These are phyloP conservation scores for Clitopilus passeckerianus DNA, from an alignment of 768 basidiomycete species.

Conservation along the genomic window DNA sequence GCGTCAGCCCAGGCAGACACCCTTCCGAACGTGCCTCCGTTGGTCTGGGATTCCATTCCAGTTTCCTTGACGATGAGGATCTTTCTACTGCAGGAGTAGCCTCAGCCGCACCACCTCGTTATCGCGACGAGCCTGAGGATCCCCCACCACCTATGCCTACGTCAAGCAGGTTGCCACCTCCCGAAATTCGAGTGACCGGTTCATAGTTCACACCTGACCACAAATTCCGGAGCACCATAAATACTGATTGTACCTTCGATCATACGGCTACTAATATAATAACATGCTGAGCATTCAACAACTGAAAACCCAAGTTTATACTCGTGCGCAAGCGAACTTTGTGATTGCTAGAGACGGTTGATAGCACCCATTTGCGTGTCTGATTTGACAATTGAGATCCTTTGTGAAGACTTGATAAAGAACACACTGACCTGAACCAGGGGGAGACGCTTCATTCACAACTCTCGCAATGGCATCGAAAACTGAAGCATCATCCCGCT, in stretches of 20 bases:
- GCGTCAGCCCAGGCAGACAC: constrained; percentile 25
- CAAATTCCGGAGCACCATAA: constrained; percentile 2
- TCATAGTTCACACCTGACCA: neutral
- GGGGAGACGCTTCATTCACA: neutral
- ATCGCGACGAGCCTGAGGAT: constrained; percentile 51
- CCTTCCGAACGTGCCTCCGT: constrained; percentile 27
- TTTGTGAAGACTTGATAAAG: neutral
- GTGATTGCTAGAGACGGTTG: neutral
- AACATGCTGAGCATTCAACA: neutral
- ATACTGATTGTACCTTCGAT: neutral
- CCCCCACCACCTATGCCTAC: neutral
- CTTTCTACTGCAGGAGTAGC: constrained; percentile 24
- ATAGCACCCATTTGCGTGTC: neutral
- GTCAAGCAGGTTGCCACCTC: constrained; percentile 3
- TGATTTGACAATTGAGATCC: neutral
- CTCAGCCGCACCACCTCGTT: constrained; percentile 24
- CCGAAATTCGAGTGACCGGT: neutral
- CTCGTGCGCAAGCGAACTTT: neutral
- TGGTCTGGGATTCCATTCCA: constrained; percentile 64
- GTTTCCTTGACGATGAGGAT: constrained; percentile 81
- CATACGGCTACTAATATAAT: neutral
- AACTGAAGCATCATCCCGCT: neutral
- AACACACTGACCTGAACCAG: neutral
- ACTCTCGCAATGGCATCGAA: neutral
- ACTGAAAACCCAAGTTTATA: neutral